These are phyloP conservation scores for Thielaviopsis cerberus DNA, from an alignment of 2,329 filamentous ascomycete species.

Conservation along the genomic window DNA sequence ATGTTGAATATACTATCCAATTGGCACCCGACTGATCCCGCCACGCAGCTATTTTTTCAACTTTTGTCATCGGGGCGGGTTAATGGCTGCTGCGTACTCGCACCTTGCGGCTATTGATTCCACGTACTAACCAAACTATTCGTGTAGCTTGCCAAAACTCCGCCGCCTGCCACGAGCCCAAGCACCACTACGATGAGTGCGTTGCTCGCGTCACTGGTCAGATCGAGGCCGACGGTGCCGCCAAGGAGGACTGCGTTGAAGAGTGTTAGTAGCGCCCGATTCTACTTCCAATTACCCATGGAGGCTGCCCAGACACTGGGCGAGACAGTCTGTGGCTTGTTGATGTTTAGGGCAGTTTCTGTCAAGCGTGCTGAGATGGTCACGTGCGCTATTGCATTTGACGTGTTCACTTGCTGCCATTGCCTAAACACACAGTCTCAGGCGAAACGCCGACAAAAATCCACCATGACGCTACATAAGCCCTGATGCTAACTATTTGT, in stretches of 20 bases:
- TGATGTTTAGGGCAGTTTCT: no score
- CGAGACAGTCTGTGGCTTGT: no score
- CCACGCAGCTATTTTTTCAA: not conserved
- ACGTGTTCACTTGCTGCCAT: no score
- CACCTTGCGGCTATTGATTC: not conserved
- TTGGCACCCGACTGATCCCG: not conserved
- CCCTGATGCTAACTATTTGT: slow-evolving; percentile 1
- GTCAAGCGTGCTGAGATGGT: no score
- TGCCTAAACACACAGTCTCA: not conserved
- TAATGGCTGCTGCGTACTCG: not conserved
- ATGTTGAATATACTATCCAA: not conserved
- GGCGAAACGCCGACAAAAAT: slow-evolving; percentile 1
- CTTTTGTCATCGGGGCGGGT: not conserved
- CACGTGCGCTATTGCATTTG: not conserved
- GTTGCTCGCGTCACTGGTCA: slow-evolving; percentile 69
- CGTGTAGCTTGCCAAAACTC: slow-evolving; percentile 72
- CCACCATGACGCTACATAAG: not conserved
- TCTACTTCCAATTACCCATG: not conserved
- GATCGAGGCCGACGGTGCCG: slow-evolving; percentile 47
- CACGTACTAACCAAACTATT: not conserved
- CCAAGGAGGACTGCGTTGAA: slow-evolving; percentile 92
- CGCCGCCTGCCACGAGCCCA: slow-evolving; percentile 63
- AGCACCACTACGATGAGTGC: slow-evolving; percentile 98
- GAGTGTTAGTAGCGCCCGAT: slow-evolving; percentile 57
- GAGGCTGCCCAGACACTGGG: not conserved